Base-by-base conservation (phyloP, 2,329 filamentous ascomycete species). In the Cladosporium halotolerans region DNA sequence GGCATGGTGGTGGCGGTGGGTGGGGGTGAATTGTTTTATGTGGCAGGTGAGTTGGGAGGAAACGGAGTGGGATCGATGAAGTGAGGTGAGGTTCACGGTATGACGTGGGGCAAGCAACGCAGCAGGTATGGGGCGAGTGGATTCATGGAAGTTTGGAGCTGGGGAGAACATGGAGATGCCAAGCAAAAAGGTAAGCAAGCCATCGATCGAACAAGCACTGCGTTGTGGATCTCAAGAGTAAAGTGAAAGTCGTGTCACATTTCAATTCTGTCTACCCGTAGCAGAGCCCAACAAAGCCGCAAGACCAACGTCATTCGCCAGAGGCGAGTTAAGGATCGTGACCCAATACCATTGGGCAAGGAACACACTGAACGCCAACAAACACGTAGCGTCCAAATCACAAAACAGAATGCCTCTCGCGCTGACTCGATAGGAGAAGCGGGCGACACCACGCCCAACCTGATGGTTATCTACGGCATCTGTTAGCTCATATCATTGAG, bases 361-460 rank as follows among this genome's bases (percentile, higher is more conserved):
- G 23, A 28, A 28, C 23, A 28, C 47, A 13, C 40, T 28, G 18
- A 44, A 52, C 36, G 46, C 46, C 38, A 33, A 7, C 23, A 28
- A 28, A 28, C 11, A 41, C 32, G 38, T 38, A 40, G 23, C n/a
- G 38, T 16, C 3, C 34, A 49, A 32, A 49, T 39, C 33, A 47
- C 19, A 34, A 8, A 49, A 7, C 14, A 19, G 11, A 16, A 41
- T 41, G 48, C 44, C 48, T 40, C 44, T 44, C 48, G 32, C 38
- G 28, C 42, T 31, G 28, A 19, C 10, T 19, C 10, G 23, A 49
- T 31, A 28, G 23, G 31, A 43, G 47, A 13, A 50, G 36, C 33
- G 50, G 50, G 42, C 50, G 50, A 32, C 50, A 53, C 42, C 34
- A 53, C 50, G 50, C 50, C 50, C 50, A 34, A 34, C 33, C 39